Evolutionary conservation across 2,329 filamentous ascomycete genomes (phyloP), one percentile per base, ranked within the genome.

Genomic region (Graphium sp.): DNA sequence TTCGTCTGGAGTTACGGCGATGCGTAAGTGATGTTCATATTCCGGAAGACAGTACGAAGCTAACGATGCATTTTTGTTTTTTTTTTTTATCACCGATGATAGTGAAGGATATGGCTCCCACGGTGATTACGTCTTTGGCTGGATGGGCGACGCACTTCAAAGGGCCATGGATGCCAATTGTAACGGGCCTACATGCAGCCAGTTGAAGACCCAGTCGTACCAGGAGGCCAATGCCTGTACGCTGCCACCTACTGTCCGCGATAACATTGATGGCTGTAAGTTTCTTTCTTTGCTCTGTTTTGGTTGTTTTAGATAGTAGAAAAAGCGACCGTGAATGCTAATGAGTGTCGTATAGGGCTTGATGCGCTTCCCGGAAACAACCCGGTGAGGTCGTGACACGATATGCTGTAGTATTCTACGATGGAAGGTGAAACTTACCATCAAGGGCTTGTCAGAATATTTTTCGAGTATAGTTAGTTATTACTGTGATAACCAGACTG

Each of bases 121-220:
- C 33, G 50, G 48, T 10, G 52, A 55, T 32, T 54, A 55, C 39
- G 39, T 54, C 16, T 54, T 53, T 33, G 50, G 50, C 11, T 54
- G 50, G 45, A 44, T 46, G 32, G 46, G 34, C 15, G 46, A 49
- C 29, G 29, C 45, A 2, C 42, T 49, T 10, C 46, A 49, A 34
- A 32, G 35, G 4, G 46, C 46, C 24, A 48, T 35, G 34, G 34
- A 35, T 22, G n/a, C n/a, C n/a, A n/a, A n/a, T 12, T 11, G n/a
- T n/a, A n/a, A n/a, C n/a, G 22, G 31, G 9, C 16, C 31, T 9
- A 14, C 24, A 29, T 52, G 49, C 29, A 37, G 40, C 13, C 39
- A 38, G 18, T 39, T 52, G 20, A 43, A 41, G 28, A 43, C 41
- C 6, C 47, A 52, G 36, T 34, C 41, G 17, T 42, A 45, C 14